A percentile compares a stretch with the other conserved stretches of the same genome.
phyloP scores from a whole-genome alignment of 2,329 filamentous ascomycete genomes.

The Neofusicoccum sp. region DNA sequence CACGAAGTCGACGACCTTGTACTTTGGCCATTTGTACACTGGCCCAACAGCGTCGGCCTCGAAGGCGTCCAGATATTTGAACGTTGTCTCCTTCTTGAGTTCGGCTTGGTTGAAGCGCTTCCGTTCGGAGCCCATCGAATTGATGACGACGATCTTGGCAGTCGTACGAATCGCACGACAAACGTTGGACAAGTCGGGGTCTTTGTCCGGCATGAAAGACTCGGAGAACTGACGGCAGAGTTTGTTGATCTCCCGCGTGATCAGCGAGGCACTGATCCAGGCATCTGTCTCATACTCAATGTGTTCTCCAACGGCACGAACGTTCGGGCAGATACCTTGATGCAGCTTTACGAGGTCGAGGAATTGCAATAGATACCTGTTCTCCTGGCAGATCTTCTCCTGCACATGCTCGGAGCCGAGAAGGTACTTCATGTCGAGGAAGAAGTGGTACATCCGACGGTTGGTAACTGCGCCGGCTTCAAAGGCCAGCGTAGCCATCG shows the following conservation, averaged over 20 bases:
- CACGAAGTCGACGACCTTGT: slow-evolving; percentile 68
- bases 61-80: slow-evolving; percentile 74
- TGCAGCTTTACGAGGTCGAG: slow-evolving; percentile 93
- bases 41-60: slow-evolving; percentile 64
- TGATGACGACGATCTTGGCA: slow-evolving; percentile 80
- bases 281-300: slow-evolving; percentile 98
- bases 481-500: slow-evolving; percentile 83
- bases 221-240: slow-evolving; percentile 86
- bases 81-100: slow-evolving; percentile 79
- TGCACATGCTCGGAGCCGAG: slow-evolving; percentile 87
- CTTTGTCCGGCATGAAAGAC: slow-evolving; percentile 70
- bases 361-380: slow-evolving; percentile 89
- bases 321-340: slow-evolving; percentile 94
- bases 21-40: slow-evolving; percentile 50
- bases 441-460: slow-evolving; percentile 95
- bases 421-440: slow-evolving; percentile 87
- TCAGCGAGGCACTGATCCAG: slow-evolving; percentile 93
- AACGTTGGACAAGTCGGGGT: slow-evolving; percentile 66
- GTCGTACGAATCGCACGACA: slow-evolving; percentile 69
- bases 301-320: slow-evolving; percentile 88
- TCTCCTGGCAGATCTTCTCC: slow-evolving; percentile 75
- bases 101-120: slow-evolving; percentile 82
- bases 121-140: slow-evolving; percentile 86
- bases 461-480: slow-evolving; percentile 95
- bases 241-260: slow-evolving; percentile 92